These are phyloP conservation scores for Myxozyma udenii DNA, from an alignment of 805 yeast species.

Conservation along the genomic window DNA sequence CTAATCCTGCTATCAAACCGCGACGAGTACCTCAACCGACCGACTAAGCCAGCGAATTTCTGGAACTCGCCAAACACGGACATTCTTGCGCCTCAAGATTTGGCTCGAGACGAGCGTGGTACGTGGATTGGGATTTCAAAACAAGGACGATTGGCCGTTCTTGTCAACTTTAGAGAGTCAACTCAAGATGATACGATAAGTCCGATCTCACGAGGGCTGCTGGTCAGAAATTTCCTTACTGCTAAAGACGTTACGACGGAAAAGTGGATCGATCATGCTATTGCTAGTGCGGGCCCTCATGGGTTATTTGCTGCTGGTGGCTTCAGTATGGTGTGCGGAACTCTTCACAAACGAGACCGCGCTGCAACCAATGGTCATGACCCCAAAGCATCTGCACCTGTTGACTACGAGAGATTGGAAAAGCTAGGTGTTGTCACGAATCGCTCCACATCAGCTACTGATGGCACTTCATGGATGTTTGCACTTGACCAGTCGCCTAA, in stretches of 20 bases:
- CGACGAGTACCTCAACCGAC: constrained; percentile 77
- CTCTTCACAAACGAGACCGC: constrained; percentile 35
- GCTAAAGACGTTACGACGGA: constrained; percentile 38
- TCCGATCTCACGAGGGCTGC: constrained; percentile 52
- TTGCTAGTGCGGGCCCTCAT: constrained; percentile 30
- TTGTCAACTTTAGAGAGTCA: constrained; percentile 69
- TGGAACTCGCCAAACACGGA: constrained; percentile 34
- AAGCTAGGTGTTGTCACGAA: constrained; percentile 36
- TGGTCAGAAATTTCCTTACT: constrained; percentile 49
- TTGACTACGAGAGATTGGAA: constrained; percentile 17
- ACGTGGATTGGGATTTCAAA: constrained; percentile 83
- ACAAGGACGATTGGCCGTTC: constrained; percentile 60
- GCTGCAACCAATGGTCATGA: neutral
- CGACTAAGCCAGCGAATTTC: constrained; percentile 58
- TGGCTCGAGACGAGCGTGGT: constrained; percentile 71
- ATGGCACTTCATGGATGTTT: constrained; percentile 23
- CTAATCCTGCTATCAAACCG: constrained; percentile 76
- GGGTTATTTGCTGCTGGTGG: constrained; percentile 53
- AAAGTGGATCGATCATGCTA: constrained; percentile 47
- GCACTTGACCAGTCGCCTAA: constrained; percentile 3
- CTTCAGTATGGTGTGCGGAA: constrained; percentile 59
- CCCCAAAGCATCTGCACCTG: neutral
- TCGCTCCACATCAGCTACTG: constrained; percentile 13
- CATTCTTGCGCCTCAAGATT: constrained; percentile 56
- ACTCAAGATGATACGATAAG: constrained; percentile 27